Conservation (phyloP, 1,284 basidiomycete genomes). For the Chondrostereum purpureum region DNA sequence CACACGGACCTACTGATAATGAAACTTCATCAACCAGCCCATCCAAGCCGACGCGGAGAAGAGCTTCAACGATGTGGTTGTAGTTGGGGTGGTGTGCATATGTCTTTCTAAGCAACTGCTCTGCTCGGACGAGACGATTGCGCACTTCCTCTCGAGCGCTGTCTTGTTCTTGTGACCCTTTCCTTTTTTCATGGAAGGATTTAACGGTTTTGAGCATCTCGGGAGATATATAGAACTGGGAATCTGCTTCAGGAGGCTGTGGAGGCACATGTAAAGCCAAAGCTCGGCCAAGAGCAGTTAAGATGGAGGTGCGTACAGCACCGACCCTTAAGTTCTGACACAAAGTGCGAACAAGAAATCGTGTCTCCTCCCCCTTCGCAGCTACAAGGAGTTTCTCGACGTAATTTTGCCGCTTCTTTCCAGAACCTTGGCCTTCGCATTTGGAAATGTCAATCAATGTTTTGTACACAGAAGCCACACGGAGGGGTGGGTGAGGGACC, state of each 20-base stretch:
- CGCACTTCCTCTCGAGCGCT: conserved; percentile 38
- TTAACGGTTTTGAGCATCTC: conserved; percentile 33
- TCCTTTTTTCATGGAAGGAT: conserved; percentile 28
- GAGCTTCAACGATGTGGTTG: conserved; percentile 65
- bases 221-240: conserved; percentile 30
- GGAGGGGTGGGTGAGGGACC: conserved; percentile 64
- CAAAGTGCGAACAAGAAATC: conserved; percentile 80
- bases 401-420: conserved; percentile 70
- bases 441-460: conserved; percentile 59
- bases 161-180: conserved; percentile 43
- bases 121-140: conserved; percentile 46
- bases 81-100: conserved; percentile 90
- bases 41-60: conserved; percentile 58
- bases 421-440: conserved; percentile 70
- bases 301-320: conserved; percentile 79
- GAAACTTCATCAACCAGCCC: conserved; percentile 61
- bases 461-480: conserved; percentile 59
- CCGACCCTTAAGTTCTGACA: conserved; percentile 82
- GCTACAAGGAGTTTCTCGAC: conserved; percentile 81
- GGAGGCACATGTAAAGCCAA: conserved; percentile 64
- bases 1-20: conserved; percentile 71
- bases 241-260: conserved; percentile 17
- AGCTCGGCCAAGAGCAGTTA: conserved; percentile 79
- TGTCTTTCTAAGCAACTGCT: conserved; percentile 64
- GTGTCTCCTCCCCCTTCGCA: conserved; percentile 80